Evolutionary conservation across 2,329 filamentous ascomycete genomes (phyloP).

Genomic region (Dactylellina parvicollis): DNA sequence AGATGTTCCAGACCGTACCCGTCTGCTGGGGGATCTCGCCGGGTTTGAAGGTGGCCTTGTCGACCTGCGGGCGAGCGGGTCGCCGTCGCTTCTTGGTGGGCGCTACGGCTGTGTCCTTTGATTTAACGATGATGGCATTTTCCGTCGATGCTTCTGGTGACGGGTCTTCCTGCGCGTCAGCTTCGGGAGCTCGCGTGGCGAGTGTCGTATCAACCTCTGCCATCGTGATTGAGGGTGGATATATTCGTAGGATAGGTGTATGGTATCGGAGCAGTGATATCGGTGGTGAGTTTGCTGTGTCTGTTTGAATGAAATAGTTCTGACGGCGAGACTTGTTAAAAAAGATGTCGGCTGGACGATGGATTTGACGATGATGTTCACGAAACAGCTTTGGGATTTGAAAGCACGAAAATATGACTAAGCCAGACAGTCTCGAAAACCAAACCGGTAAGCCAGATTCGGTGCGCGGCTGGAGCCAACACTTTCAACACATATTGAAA

Average conservation of each 20-base stretch:
- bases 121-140: constrained; percentile 41
- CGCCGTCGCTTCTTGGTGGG: constrained; percentile 83
- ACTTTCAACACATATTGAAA: too few relatives aligned
- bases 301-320: too few relatives aligned
- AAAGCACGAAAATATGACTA: too few relatives aligned
- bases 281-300: too few relatives aligned
- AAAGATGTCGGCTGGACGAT: too few relatives aligned
- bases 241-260: not conserved
- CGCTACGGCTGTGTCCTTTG: constrained; percentile 47
- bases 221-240: constrained; percentile 23
- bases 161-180: constrained; percentile 49
- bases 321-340: too few relatives aligned
- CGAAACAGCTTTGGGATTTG: too few relatives aligned
- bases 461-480: too few relatives aligned
- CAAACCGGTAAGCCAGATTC: too few relatives aligned
- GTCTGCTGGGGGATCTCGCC: constrained; percentile 89
- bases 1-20: constrained; percentile 95
- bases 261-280: too few relatives aligned
- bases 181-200: constrained; percentile 36
- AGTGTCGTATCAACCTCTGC: constrained; percentile 38
- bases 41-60: constrained; percentile 78
- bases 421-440: too few relatives aligned
- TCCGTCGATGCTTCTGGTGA: constrained; percentile 27
- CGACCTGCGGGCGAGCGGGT: constrained; percentile 87
- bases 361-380: too few relatives aligned